Percentiles rank a stretch among this genome's conserved stretches.
Conservation (phyloP, 495 filamentous ascomycete species). For the Sordaria brevicollis region DNA sequence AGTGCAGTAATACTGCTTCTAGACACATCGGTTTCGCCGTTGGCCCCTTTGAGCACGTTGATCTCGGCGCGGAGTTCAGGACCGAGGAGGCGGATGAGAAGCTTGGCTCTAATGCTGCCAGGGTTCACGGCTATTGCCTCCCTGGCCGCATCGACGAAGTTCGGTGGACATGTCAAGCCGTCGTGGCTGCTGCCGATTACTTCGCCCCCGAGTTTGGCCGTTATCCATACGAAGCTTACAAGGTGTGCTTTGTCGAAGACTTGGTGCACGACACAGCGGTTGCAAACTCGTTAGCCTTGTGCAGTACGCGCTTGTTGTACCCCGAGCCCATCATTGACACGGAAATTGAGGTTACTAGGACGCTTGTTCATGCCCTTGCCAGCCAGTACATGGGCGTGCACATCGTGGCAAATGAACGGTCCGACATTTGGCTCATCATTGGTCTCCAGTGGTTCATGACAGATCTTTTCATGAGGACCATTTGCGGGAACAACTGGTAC, state of each 20-base stretch:
- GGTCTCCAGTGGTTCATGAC: slow-evolving; percentile 91
- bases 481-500: slow-evolving; percentile 93
- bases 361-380: slow-evolving; percentile 73
- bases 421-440: slow-evolving; percentile 86
- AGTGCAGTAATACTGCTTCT: slow-evolving; percentile 55
- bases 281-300: slow-evolving; percentile 75
- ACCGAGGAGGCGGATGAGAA: slow-evolving; percentile 85
- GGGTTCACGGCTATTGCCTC: slow-evolving; percentile 81
- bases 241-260: slow-evolving; percentile 90
- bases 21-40: slow-evolving; percentile 87
- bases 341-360: slow-evolving; percentile 65
- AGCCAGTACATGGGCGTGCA: slow-evolving; percentile 89
- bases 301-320: slow-evolving; percentile 76
- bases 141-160: slow-evolving; percentile 72
- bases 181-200: slow-evolving; percentile 62
- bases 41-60: slow-evolving; percentile 88
- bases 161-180: slow-evolving; percentile 58
- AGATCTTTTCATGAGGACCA: slow-evolving; percentile 74
- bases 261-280: slow-evolving; percentile 58
- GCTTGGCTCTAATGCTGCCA: slow-evolving; percentile 71
- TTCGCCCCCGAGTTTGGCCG: slow-evolving; percentile 76
- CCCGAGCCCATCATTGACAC: slow-evolving; percentile 72
- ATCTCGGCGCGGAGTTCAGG: slow-evolving; percentile 72
- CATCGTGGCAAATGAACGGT: slow-evolving; percentile 65
- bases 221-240: slow-evolving; percentile 81